phyloP scores from a whole-genome alignment of 2,329 filamentous ascomycete genomes.

The Pestalotiopsis sp. region DNA sequence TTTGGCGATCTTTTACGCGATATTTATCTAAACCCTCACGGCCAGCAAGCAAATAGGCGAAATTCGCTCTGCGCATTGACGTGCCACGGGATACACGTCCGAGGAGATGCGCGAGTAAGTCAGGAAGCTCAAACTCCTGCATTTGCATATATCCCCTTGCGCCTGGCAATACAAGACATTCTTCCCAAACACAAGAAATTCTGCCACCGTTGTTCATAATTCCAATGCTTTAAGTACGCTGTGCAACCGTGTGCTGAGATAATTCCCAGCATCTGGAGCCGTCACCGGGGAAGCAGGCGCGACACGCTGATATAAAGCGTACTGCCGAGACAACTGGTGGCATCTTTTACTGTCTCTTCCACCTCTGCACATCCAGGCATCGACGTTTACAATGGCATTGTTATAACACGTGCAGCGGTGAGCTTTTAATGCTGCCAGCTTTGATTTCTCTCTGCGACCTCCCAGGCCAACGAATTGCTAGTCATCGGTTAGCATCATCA shows the following conservation, averaged over 20 bases:
- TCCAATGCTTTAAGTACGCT: neutral
- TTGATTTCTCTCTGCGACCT: neutral
- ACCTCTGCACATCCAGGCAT: neutral
- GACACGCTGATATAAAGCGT: neutral
- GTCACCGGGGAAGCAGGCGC: neutral
- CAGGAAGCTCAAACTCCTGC: neutral
- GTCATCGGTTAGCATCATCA: neutral
- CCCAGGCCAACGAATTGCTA: neutral
- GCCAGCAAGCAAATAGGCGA: neutral
- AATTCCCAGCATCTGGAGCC: neutral
- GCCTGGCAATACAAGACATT: neutral
- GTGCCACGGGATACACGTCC: neutral
- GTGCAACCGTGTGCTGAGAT: neutral
- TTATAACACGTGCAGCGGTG: neutral
- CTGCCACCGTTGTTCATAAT: neutral
- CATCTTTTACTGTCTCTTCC: neutral
- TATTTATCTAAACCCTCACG: slow-evolving; percentile 2
- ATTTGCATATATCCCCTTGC: neutral
- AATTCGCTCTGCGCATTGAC: neutral
- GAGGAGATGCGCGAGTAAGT: slow-evolving; percentile 6
- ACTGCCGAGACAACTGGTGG: neutral
- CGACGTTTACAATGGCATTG: neutral
- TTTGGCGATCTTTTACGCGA: slow-evolving; percentile 5
- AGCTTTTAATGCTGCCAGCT: neutral
- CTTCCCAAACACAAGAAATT: neutral